Conservation (phyloP, 2,329 filamentous ascomycete genomes). For the Alternaria metachromatica region DNA sequence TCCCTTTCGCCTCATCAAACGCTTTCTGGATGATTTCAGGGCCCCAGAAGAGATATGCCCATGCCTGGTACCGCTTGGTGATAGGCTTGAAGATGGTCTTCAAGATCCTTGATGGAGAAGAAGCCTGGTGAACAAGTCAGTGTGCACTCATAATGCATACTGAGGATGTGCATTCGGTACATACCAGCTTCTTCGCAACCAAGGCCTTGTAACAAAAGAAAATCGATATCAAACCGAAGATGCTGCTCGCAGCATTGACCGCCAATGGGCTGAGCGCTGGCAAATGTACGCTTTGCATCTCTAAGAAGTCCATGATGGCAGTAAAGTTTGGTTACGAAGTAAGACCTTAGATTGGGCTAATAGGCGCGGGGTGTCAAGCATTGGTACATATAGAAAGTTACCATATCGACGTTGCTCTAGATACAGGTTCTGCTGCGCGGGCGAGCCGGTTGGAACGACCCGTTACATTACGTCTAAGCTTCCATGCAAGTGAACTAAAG, state of each 20-base stretch:
- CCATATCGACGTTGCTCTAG: not conserved
- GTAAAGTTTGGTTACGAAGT: not conserved
- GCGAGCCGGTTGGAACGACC: not conserved
- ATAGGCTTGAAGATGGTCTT: constrained; percentile 7
- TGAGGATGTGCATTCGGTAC: not conserved
- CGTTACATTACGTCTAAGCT: not conserved
- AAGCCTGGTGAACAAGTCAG: constrained; percentile 1
- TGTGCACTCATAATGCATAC: not conserved
- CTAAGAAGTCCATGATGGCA: constrained; percentile 5
- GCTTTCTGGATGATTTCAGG: constrained; percentile 21
- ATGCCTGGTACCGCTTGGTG: constrained; percentile 15
- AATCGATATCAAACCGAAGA: constrained; percentile 19
- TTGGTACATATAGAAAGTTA: constrained; percentile 10
- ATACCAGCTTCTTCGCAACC: constrained; percentile 12
- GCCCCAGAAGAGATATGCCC: constrained; percentile 21
- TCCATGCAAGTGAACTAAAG: not conserved
- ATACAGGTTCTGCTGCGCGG: not conserved
- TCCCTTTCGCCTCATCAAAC: constrained; percentile 12
- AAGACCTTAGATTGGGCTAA: constrained; percentile 2
- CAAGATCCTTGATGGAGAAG: constrained; percentile 4
- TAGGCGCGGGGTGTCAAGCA: not conserved
- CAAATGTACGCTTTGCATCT: constrained; percentile 7
- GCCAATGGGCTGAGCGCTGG: constrained; percentile 6
- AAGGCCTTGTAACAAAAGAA: constrained; percentile 18
- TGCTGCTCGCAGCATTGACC: constrained; percentile 15